Conservation (phyloP, 176 grass and related monocot genomes). For the Oryza officinalis region DNA sequence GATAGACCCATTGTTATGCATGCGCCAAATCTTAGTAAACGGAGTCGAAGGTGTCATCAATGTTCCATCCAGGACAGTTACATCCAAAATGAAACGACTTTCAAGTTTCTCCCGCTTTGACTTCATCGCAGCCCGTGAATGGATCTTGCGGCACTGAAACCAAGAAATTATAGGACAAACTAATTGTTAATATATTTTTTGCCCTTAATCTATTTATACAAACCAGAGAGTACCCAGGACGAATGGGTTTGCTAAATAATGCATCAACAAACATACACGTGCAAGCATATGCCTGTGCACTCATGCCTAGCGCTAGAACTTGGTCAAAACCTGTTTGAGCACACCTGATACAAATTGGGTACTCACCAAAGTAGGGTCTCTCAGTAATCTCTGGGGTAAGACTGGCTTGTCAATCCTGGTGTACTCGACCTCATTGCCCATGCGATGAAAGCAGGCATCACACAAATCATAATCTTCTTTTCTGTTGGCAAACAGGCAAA, state of each 20-base stretch:
- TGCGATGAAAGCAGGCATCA: conserved; percentile 63
- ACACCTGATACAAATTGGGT: background rate
- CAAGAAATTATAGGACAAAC: background rate
- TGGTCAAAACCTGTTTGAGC: background rate
- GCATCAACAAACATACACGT: background rate
- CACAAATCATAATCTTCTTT: conserved; percentile 94
- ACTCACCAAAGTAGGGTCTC: conserved; percentile 47
- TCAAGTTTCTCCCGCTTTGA: conserved; percentile 71
- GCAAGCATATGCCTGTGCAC: background rate
- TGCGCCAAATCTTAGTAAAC: conserved; percentile 95
- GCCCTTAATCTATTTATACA: background rate
- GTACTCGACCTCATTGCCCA: conserved; percentile 64
- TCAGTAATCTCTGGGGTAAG: conserved; percentile 17
- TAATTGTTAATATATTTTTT: background rate
- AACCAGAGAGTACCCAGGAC: background rate
- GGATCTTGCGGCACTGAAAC: conserved; percentile 46
- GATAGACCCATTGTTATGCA: conserved; percentile 78
- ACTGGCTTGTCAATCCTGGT: conserved; percentile 58
- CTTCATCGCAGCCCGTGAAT: conserved; percentile 33
- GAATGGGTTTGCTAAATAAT: background rate
- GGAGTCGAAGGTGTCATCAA: conserved; percentile 68
- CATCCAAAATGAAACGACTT: conserved; percentile 88
- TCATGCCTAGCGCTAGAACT: background rate
- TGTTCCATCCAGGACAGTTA: conserved; percentile 80
- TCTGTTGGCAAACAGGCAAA: conserved; percentile 40